These are phyloP conservation scores for Lactarius vividus DNA, from an alignment of 768 basidiomycete species.

Conservation along the genomic window DNA sequence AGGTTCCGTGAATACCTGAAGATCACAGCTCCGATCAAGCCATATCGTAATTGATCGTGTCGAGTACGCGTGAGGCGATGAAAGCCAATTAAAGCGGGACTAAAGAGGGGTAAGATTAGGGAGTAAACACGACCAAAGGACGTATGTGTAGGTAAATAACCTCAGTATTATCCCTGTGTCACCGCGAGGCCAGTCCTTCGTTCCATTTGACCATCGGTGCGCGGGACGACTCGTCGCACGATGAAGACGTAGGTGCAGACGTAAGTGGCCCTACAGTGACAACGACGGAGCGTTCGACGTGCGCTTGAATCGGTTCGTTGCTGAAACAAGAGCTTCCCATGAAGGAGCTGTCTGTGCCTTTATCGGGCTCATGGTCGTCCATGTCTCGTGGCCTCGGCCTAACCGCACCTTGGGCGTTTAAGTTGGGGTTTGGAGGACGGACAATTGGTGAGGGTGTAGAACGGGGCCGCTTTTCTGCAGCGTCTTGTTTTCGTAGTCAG, in stretches of 20 bases:
- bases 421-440: background rate
- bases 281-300: background rate
- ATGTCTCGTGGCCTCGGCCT: background rate
- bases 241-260: background rate
- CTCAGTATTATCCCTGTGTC: background rate
- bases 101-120: background rate
- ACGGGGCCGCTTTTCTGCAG: conserved; percentile 22
- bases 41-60: too few species aligned
- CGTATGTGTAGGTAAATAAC: background rate
- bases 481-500: conserved; percentile 22
- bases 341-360: background rate
- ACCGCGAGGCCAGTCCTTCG: background rate
- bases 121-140: background rate
- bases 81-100: too few species aligned
- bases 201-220: background rate
- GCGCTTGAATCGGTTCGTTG: background rate
- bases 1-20: too few species aligned
- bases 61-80: too few species aligned
- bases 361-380: background rate
- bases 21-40: too few species aligned
- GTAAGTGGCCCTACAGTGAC: background rate
- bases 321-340: background rate
- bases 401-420: background rate
- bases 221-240: background rate
- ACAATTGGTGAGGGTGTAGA: background rate